Evolutionary conservation across 2,329 filamentous ascomycete genomes (phyloP).

Genomic region (Fonsecaea multimorphosa): DNA sequence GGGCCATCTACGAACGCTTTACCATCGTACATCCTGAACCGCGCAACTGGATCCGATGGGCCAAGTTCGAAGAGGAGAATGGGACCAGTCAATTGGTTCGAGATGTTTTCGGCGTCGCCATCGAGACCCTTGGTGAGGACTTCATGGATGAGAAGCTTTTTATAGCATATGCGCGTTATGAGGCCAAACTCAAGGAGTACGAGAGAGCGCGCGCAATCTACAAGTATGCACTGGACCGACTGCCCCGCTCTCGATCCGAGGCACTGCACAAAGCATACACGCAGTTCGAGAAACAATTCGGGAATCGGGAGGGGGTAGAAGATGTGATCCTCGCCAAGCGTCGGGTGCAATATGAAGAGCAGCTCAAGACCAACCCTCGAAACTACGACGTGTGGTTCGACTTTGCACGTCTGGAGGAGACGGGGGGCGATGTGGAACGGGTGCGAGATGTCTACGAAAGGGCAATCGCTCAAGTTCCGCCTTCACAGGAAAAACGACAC

Average conservation of each 20-base stretch:
- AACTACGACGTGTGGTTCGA: slow-evolving; percentile 99
- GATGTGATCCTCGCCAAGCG: slow-evolving; percentile 95
- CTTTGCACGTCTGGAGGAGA: slow-evolving; percentile 88
- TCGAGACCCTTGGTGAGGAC: slow-evolving; percentile 89
- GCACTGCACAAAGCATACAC: slow-evolving; percentile 92
- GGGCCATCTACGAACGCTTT: slow-evolving; percentile 87
- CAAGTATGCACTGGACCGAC: slow-evolving; percentile 91
- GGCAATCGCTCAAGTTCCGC: slow-evolving; percentile 92
- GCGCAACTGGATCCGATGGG: slow-evolving; percentile 98
- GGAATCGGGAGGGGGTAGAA: slow-evolving; percentile 89
- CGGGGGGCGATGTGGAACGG: slow-evolving; percentile 78
- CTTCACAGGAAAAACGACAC: slow-evolving; percentile 93
- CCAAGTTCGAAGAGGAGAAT: slow-evolving; percentile 93
- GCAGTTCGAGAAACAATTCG: slow-evolving; percentile 97
- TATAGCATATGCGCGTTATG: slow-evolving; percentile 92
- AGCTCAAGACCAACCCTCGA: slow-evolving; percentile 89
- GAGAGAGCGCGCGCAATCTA: slow-evolving; percentile 93
- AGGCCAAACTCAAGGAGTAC: slow-evolving; percentile 92
- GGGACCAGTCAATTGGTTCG: slow-evolving; percentile 90
- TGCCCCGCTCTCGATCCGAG: slow-evolving; percentile 85
- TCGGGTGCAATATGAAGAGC: slow-evolving; percentile 90
- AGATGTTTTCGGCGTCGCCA: slow-evolving; percentile 86
- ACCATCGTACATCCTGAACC: slow-evolving; percentile 93
- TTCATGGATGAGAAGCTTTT: slow-evolving; percentile 97
- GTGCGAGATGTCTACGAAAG: slow-evolving; percentile 93